phyloP scores from a whole-genome alignment of 208 protist species.

The Acanthamoeba healyi region DNA sequence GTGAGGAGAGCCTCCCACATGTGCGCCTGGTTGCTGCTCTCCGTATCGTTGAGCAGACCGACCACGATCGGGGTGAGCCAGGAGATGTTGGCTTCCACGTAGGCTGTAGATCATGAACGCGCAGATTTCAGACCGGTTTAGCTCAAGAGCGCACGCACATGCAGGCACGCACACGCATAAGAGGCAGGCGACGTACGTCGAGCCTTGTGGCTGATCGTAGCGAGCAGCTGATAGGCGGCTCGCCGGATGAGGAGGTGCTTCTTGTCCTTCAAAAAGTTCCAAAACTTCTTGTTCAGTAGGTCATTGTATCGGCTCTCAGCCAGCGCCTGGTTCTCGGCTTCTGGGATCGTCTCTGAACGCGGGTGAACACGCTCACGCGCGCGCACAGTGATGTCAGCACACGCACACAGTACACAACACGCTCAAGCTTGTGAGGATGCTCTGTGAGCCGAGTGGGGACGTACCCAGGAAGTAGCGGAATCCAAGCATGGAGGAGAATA shows the following conservation, averaged over 20 bases:
- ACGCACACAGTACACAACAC: not conserved
- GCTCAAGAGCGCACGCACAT: too few species aligned
- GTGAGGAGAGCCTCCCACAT: slow-evolving; percentile 70
- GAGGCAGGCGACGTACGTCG: not conserved
- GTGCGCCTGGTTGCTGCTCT: slow-evolving; percentile 65
- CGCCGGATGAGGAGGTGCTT: slow-evolving; percentile 58
- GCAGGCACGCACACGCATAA: too few species aligned
- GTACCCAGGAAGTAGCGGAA: slow-evolving; percentile 67
- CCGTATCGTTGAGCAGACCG: slow-evolving; percentile 38
- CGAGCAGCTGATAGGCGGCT: slow-evolving; percentile 69
- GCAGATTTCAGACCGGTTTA: too few species aligned
- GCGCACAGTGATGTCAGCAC: too few species aligned
- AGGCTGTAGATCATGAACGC: too few species aligned
- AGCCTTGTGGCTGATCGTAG: not conserved
- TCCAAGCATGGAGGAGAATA: slow-evolving; percentile 67
- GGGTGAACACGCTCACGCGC: too few species aligned
- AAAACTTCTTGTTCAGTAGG: slow-evolving; percentile 65
- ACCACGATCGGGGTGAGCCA: slow-evolving; percentile 59
- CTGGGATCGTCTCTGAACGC: slow-evolving; percentile 47
- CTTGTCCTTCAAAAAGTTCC: slow-evolving; percentile 67
- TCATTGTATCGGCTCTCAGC: slow-evolving; percentile 45
- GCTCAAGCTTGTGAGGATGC: not conserved
- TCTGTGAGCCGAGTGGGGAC: not conserved
- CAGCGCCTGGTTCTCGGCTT: slow-evolving; percentile 31
- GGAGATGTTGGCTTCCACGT: slow-evolving; percentile 50